Percentiles rank a stretch among this genome's conserved stretches.
Evolutionary conservation across 2,329 filamentous ascomycete species (phyloP).

Genomic region (Fusarium circinatum): DNA sequence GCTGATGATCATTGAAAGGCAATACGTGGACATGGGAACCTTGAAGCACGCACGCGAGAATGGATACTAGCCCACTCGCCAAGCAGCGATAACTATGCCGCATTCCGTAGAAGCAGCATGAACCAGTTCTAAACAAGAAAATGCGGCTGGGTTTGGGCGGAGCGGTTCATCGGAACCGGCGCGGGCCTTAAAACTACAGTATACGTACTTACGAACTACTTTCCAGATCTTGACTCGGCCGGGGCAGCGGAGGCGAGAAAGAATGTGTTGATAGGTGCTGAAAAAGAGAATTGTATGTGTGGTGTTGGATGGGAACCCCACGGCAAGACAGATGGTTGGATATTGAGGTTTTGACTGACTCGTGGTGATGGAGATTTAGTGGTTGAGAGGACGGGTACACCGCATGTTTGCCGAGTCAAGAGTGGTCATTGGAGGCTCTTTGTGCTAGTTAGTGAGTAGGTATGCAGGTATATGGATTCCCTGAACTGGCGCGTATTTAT

Average conservation of each 20-base stretch:
- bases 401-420: conserved; percentile 14
- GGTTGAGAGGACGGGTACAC: conserved; percentile 11
- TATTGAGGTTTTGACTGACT: conserved; percentile 14
- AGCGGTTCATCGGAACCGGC: conserved; percentile 28
- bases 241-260: background rate
- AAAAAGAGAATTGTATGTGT: background rate
- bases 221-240: conserved; percentile 17
- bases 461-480: background rate
- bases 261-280: background rate
- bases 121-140: background rate
- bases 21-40: background rate
- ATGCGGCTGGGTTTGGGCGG: conserved; percentile 25
- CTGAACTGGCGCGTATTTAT: conserved; percentile 1
- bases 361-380: background rate
- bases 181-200: conserved; percentile 15
- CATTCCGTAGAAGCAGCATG: background rate
- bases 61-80: conserved; percentile 2
- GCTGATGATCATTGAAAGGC: background rate
- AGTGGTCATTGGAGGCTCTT: background rate
- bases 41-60: conserved; percentile 24
- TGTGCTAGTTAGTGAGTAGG: background rate
- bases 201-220: conserved; percentile 1
- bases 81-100: background rate
- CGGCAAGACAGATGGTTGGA: conserved; percentile 6
- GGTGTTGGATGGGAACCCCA: background rate